Base-by-base conservation (phyloP, 768 basidiomycete species). In the Trametes cingulata region DNA sequence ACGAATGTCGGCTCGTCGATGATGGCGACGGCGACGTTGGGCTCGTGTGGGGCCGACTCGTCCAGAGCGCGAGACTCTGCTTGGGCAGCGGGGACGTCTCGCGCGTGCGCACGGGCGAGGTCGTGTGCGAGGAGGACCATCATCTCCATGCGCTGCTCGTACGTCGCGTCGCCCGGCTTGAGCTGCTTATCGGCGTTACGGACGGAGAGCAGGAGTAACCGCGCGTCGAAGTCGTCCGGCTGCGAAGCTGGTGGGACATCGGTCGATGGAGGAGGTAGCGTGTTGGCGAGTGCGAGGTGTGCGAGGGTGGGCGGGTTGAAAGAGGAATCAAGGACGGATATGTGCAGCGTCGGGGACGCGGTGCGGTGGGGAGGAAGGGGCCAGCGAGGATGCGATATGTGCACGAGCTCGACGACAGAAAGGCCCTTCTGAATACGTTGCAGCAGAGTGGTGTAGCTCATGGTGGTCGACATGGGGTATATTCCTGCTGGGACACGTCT, bases 241-340 rank as follows among this genome's bases (percentile, higher is more conserved):
- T 62, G 25, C 5, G 64, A 13, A 20, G 61, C n/a, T 19, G 58
- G 58, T 22, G 64, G 47, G 3, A 29, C 50, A 6, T 25, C 29
- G 14, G 56, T 14, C 40, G 64, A 6, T 71, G 76, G 14, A 36
- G 71, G 66, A 29, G 54, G 65, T 8, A 49, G 57, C 4, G 80
- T 74, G 58, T 82, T 83, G 25, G 85, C 85, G 47, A 98, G 84
- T 2, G 89, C 87, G 52, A 88, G 79, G 72, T 98, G 95, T 0
- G 95, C 92, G 22, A 82, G 71, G 2, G 92, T 94, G 1, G 95
- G 95, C 3, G 95, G 95, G 68, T 98, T 96, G 76, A 92, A 98
- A 1, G 93, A 95, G 1, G 93, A 88, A 67, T 97, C 95, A 39
- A 97, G 80, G n/a, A 95, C 77, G 3, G 88, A 81, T 47, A 95